A percentile compares a stretch with the other conserved stretches of the same genome.
Evolutionary conservation across 352 stramenopile genomes (phyloP).

Genomic region (Globisporangium okanoganense): DNA sequence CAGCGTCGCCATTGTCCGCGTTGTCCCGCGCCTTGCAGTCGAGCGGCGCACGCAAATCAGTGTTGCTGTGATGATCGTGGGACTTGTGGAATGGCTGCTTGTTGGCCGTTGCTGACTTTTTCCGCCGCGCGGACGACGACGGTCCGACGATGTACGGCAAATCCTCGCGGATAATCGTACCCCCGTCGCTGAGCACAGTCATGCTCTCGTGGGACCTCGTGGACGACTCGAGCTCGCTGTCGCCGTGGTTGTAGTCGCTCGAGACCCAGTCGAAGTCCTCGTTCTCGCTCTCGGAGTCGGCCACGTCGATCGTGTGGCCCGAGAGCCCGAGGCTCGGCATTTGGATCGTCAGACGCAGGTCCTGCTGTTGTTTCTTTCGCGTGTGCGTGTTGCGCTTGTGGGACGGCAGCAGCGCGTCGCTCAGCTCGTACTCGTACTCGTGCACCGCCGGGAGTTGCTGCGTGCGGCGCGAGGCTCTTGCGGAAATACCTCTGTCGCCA

Average conservation of each 20-base stretch:
- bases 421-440: slow-evolving; percentile 1
- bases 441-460: neutral
- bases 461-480: neutral
- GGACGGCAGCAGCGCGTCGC: neutral
- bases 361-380: neutral
- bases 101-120: neutral
- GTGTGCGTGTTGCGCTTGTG: neutral
- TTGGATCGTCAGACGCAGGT: neutral
- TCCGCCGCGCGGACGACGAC: slow-evolving; percentile 2
- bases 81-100: slow-evolving; percentile 9
- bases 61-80: neutral
- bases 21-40: slow-evolving; percentile 12
- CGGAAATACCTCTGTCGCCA: neutral
- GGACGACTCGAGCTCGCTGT: slow-evolving; percentile 11
- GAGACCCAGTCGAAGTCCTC: slow-evolving; percentile 2
- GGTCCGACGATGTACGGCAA: slow-evolving; percentile 2
- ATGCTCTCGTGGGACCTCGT: slow-evolving; percentile 4
- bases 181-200: slow-evolving; percentile 15
- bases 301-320: slow-evolving; percentile 5
- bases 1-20: slow-evolving; percentile 5
- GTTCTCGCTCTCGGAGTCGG: slow-evolving; percentile 3
- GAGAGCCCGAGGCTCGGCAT: neutral
- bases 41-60: slow-evolving; percentile 33
- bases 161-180: slow-evolving; percentile 20
- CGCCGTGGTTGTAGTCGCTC: slow-evolving; percentile 9